Evolutionary conservation across 1,139 yeast genomes (phyloP).

Genomic region (Torulaspora pretoriensis): DNA sequence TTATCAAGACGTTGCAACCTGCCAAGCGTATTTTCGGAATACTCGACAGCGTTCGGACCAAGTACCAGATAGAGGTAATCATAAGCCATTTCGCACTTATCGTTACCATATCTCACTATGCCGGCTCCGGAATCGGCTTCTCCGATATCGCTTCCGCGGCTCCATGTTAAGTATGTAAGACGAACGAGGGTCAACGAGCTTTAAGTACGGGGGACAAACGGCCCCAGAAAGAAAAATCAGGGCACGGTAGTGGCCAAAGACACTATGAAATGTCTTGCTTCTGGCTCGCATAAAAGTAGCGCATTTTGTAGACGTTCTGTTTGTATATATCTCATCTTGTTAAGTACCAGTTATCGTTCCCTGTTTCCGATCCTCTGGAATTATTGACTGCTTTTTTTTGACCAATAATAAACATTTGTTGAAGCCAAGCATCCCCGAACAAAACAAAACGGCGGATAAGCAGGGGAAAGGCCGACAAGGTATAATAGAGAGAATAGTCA

Average conservation of each 20-base stretch:
- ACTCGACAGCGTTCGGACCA: no score
- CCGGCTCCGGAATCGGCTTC: background rate
- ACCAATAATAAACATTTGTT: background rate
- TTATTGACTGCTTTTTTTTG: background rate
- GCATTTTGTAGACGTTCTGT: background rate
- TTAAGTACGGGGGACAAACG: background rate
- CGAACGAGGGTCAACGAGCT: background rate
- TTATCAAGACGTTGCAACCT: no score
- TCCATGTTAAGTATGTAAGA: background rate
- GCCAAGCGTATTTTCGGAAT: no score
- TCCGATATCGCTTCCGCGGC: constrained; percentile 5
- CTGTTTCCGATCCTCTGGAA: background rate
- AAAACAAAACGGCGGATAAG: background rate
- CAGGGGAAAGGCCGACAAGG: background rate
- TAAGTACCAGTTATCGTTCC: background rate
- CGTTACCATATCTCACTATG: no score
- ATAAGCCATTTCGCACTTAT: no score
- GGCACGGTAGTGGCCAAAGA: background rate
- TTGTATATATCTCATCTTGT: background rate
- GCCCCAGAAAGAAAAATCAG: background rate
- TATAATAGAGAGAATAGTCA: background rate
- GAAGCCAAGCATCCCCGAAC: background rate
- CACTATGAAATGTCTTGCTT: background rate
- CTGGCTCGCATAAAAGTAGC: background rate
- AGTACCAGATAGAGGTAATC: background rate